These are phyloP conservation scores for Pilasporangium apinafurcum DNA, from an alignment of 352 stramenopile species.

Conservation along the genomic window DNA sequence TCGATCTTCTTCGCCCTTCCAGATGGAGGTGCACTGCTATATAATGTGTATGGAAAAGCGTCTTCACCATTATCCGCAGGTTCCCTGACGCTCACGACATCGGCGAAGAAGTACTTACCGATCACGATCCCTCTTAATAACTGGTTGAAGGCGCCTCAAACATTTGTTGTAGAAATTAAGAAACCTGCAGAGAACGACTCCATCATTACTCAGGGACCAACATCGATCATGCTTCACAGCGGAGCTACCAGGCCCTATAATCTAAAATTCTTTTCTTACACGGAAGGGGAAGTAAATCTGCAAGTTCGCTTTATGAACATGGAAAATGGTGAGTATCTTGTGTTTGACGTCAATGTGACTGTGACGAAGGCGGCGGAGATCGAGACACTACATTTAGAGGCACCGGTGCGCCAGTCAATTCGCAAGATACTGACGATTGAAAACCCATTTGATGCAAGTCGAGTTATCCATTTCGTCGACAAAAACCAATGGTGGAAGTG, in stretches of 20 bases:
- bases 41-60: slow-evolving; percentile 80
- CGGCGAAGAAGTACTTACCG: slow-evolving; percentile 72
- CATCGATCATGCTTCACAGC: slow-evolving; percentile 61
- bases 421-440: slow-evolving; percentile 85
- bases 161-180: slow-evolving; percentile 66
- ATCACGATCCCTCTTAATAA: slow-evolving; percentile 81
- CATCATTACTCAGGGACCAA: slow-evolving; percentile 53
- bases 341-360: slow-evolving; percentile 48
- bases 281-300: slow-evolving; percentile 48
- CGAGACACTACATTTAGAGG: slow-evolving; percentile 77
- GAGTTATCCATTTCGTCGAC: slow-evolving; percentile 51
- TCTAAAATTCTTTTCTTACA: slow-evolving; percentile 88
- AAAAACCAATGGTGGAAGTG: slow-evolving; percentile 75
- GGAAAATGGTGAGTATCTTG: slow-evolving; percentile 80
- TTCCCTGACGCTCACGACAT: slow-evolving; percentile 34
- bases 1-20: slow-evolving; percentile 89
- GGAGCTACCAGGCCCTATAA: slow-evolving; percentile 65
- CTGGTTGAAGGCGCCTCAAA: slow-evolving; percentile 81
- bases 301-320: slow-evolving; percentile 78
- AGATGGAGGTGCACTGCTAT: slow-evolving; percentile 84
- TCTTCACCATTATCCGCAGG: slow-evolving; percentile 33
- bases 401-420: slow-evolving; percentile 75
- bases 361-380: slow-evolving; percentile 60
- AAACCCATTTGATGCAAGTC: slow-evolving; percentile 72
- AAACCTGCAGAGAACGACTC: slow-evolving; percentile 31